phyloP scores from a whole-genome alignment of 1,139 yeast species.

The Nakaseomyces bracarensis region DNA sequence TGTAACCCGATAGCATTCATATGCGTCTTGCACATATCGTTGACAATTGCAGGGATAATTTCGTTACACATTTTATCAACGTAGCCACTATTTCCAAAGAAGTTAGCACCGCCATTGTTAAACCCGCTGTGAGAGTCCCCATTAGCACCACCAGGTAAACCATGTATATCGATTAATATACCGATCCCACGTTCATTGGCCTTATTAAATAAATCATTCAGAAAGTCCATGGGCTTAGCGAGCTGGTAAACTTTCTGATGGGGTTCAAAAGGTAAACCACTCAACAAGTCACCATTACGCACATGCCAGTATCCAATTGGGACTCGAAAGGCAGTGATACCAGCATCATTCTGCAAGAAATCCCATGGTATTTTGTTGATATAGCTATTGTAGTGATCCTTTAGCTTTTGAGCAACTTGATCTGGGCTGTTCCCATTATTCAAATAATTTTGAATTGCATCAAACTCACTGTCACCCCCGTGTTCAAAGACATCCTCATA shows the following conservation, averaged over 20 bases:
- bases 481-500: conserved; percentile 50
- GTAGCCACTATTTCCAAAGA: conserved; percentile 37
- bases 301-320: conserved; percentile 92
- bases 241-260: conserved; percentile 49
- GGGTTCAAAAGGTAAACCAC: conserved; percentile 49
- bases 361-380: conserved; percentile 61
- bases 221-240: conserved; percentile 53
- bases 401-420: conserved; percentile 48
- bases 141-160: conserved; percentile 89
- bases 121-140: conserved; percentile 75
- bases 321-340: conserved; percentile 69
- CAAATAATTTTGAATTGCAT: conserved; percentile 50
- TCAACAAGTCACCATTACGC: conserved; percentile 49
- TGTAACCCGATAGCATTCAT: conserved; percentile 79
- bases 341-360: conserved; percentile 50
- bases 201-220: conserved; percentile 30
- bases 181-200: conserved; percentile 46
- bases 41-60: conserved; percentile 52
- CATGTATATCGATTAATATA: conserved; percentile 78
- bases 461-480: conserved; percentile 44
- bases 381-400: conserved; percentile 62
- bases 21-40: conserved; percentile 40
- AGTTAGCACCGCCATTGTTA: conserved; percentile 58
- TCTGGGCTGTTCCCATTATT: conserved; percentile 42
- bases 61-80: conserved; percentile 37